Conservation (phyloP, 176 grass and related monocot genomes). For the Secale cereale region DNA sequence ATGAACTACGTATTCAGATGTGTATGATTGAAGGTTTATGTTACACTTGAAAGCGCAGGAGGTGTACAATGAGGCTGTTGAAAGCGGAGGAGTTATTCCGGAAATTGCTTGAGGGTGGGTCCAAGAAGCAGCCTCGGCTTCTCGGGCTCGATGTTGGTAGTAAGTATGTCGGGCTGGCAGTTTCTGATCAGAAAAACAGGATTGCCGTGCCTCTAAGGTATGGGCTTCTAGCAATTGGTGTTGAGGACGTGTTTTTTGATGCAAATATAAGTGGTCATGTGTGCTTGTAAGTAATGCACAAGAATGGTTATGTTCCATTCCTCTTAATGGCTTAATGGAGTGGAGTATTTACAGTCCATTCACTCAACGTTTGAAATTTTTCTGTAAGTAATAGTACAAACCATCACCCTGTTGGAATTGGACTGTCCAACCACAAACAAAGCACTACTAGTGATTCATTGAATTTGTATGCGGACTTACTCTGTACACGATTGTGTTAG, state of each 20-base stretch:
- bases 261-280: not conserved
- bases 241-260: not conserved
- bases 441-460: not conserved
- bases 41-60: not conserved
- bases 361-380: not conserved
- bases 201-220: constrained; percentile 75
- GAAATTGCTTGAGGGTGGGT: constrained; percentile 47
- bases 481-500: not conserved
- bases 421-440: not conserved
- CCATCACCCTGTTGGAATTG: not conserved
- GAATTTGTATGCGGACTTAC: not conserved
- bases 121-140: constrained; percentile 31
- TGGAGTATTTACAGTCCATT: not conserved
- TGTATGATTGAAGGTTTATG: not conserved
- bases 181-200: constrained; percentile 63
- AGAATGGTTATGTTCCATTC: not conserved
- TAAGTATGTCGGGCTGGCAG: constrained; percentile 75
- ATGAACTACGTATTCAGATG: not conserved
- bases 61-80: constrained; percentile 60
- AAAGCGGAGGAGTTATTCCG: constrained; percentile 53
- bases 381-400: not conserved
- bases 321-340: not conserved
- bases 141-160: constrained; percentile 85
- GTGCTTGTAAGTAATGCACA: not conserved
- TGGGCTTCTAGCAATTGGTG: not conserved